Base-by-base conservation (phyloP, 805 yeast genomes). In the Candida khao-thaluensis region DNA sequence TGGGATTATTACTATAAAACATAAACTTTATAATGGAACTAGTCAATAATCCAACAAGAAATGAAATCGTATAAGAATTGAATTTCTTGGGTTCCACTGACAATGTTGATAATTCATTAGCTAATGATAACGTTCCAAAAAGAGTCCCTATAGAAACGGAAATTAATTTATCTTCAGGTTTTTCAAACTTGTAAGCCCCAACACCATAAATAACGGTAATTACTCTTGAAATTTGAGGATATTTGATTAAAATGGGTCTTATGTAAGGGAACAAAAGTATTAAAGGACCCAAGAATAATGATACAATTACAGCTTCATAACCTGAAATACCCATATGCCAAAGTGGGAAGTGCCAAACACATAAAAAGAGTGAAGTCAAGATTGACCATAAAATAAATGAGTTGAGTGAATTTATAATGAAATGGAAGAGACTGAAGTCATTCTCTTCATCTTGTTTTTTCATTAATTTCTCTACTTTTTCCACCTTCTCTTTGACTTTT, bases 311-410 rank as follows among this genome's bases (percentile, higher is more conserved):
- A 0, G 84, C 84, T 63, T 93, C 99, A 58, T 85, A 90, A 3
- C 99, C 99, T 2, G 95, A 85, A 31, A 93, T 83, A 5, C 97
- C 98, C 97, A 93, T 89, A 57, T 85, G 77, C 99, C 99, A 93
- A 46, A 93, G 70, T 8, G 99, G 99, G 72, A 93, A 93, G 66
- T 86, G 87, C 99, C 99, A 93, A 36, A 93, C 81, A 54, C 93
- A 81, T 41, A 93, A 74, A 30, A 88, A 83, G 43, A 93, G 68
- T 0, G 96, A 78, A 3, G 98, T 85, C 30, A 79, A 47, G 16
- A 81, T 81, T 0, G 97, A 73, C 96, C 97, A 93, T 59, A 86
- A 87, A 40, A 87, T 71, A 56, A 79, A 82, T 3, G 91, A 73
- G 56, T 90, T 89, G 53, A 77, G 55, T 11, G 72, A 57, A 52